Evolutionary conservation across 106 monocot species (phyloP), one percentile per base, ranked within the genome.

Genomic region (Posidonia australis): DNA sequence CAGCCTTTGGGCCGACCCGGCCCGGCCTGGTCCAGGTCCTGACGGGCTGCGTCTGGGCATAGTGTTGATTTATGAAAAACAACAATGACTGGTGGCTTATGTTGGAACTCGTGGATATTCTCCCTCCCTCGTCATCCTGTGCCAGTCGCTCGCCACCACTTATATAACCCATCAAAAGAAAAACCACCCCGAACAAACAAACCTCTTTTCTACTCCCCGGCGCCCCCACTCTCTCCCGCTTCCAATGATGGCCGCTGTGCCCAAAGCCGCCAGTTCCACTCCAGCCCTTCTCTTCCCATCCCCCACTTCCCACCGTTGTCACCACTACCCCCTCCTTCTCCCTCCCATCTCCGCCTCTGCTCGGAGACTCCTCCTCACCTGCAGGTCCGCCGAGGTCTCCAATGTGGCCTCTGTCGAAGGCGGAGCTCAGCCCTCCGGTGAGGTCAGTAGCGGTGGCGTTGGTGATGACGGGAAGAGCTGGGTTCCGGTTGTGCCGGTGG

Each of bases 401-500:
- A 67, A 81, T 59, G 72, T 80, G 14, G 77, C 83, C 36, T 36
- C 36, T 2, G 66, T 54, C 6, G 51, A 66, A 31, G 66, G 66
- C 51, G 31, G 31, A 11, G 17, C 20, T 17, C 19, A 7, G n/a
- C 20, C 66, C 26, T 13, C 65, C 25, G 10, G 18, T 13, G 62
- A n/a, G n/a, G 13, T 12, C 18, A 79, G 76, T 20, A 54, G 77
- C 43, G 42, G 75, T 60, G 63, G 55, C n/a, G n/a, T n/a, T 51
- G 73, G 36, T 7, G 70, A 44, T 16, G 82, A 78, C 31, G 86
- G 86, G n/a, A 63, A 46, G 71, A 82, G 75, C n/a, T 90, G 90
- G 87, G 67, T 96, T 5, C 90, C 90, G 2, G 96, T 90, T 16
- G 82, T 96, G 18, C 86, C 96, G 0, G 67, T 90, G 28, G 79